Base-by-base conservation (phyloP, 2,329 filamentous ascomycete genomes). In the Conoideocrella luteorostrata region DNA sequence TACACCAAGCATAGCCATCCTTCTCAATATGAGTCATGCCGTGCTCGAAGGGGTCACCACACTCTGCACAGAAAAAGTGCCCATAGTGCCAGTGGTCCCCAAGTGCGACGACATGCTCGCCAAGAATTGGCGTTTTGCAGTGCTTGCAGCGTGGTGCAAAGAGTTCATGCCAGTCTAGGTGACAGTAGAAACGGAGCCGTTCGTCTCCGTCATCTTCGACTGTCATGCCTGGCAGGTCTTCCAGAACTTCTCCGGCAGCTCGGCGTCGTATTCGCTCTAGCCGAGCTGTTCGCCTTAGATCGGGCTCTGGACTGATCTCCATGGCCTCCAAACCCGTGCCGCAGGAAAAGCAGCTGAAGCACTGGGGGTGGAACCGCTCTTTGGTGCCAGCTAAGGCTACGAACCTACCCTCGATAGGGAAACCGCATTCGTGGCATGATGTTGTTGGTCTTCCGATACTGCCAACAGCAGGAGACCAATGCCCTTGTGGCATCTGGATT, bases 41-140 rank as follows among this genome's bases (percentile, higher is more conserved):
- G 38, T 74, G 72, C 52, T 75, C 88, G 61, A 98, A 98, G 0
- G 93, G 91, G 68, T 98, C 91, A 53, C 93, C 93, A 61, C 93
- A 98, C 72, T 98, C 89, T 33, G 93, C 93, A 60, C 93, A 98
- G 76, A 98, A 98, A 70, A 98, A 98, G 67, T 98, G 93, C 0
- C 93, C 93, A 42, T 87, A 86, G 63, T 98, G 93, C 87, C 88
- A 98, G 66, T 95, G 89, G n/a, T 84, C 80, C 1, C 93, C 93
- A 45, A 95, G 88, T 2, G 93, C 93, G 12, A 96, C 84, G 24
- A 96, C 83, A 53, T 97, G 88, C 65, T 97, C 90, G 33, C 90
- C 90, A 53, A 97, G 82, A 57, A 98, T 98, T 4, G 93, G 91
- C 7, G 93, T 98, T 63, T 86, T 89, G 77, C 93, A 98, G 63